Evolutionary conservation across 1,284 basidiomycete genomes (phyloP).

Genomic region (Chiua sp.): DNA sequence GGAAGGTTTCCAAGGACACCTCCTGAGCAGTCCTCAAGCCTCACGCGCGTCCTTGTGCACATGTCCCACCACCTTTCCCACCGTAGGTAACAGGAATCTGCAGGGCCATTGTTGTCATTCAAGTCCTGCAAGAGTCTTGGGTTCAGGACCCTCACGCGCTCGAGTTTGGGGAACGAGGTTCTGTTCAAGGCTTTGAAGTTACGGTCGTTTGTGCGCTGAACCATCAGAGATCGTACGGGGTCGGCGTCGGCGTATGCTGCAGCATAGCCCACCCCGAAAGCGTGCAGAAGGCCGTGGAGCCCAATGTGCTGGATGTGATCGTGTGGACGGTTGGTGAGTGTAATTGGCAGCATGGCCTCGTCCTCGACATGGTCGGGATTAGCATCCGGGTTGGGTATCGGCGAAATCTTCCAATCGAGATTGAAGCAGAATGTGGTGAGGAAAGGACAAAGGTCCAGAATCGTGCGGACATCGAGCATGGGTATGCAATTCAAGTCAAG

Average conservation of each 20-base stretch:
- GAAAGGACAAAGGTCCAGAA: slow-evolving; percentile 65
- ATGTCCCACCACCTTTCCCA: slow-evolving; percentile 73
- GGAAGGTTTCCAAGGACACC: slow-evolving; percentile 62
- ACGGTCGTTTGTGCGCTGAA: slow-evolving; percentile 64
- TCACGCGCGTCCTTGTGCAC: slow-evolving; percentile 51
- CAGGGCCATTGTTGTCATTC: slow-evolving; percentile 56
- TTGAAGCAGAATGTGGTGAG: slow-evolving; percentile 71
- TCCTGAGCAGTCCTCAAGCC: slow-evolving; percentile 74
- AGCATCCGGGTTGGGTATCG: slow-evolving; percentile 34
- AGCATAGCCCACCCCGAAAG: slow-evolving; percentile 66
- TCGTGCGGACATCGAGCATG: slow-evolving; percentile 55
- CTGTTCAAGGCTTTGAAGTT: slow-evolving; percentile 63
- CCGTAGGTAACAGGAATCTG: slow-evolving; percentile 52
- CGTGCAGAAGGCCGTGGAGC: slow-evolving; percentile 68
- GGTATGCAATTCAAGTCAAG: slow-evolving; percentile 68
- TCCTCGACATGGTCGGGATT: slow-evolving; percentile 33
- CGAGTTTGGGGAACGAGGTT: slow-evolving; percentile 62
- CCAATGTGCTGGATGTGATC: slow-evolving; percentile 63
- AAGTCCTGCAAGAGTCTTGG: slow-evolving; percentile 59
- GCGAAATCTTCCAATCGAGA: slow-evolving; percentile 64
- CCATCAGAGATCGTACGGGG: slow-evolving; percentile 50
- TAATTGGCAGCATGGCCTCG: slow-evolving; percentile 35
- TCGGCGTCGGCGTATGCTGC: slow-evolving; percentile 46
- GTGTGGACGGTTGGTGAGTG: slow-evolving; percentile 58
- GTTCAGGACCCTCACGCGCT: slow-evolving; percentile 61